Percentiles rank a stretch among this genome's conserved stretches.
Conservation (phyloP, 2,329 filamentous ascomycete species). For the Venturia carpophila region DNA sequence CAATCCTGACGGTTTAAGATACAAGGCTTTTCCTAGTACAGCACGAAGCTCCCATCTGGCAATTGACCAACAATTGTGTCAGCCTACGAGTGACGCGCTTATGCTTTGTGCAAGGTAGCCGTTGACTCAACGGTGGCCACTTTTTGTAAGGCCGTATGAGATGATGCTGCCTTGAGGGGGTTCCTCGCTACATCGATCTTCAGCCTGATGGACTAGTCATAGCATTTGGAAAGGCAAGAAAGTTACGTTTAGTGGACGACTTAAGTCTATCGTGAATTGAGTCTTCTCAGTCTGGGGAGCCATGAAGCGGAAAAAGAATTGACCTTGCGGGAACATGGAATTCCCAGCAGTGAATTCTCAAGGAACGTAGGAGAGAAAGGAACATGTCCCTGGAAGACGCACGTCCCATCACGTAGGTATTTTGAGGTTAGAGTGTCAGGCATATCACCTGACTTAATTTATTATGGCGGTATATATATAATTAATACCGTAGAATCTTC, state of each 20-base stretch:
- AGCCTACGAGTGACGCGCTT: background rate
- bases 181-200: background rate
- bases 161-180: background rate
- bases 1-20: background rate
- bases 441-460: no score
- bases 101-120: background rate
- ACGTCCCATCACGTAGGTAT: background rate
- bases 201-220: background rate
- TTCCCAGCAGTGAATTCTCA: background rate
- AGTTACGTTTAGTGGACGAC: no score
- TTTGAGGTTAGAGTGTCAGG: constrained; percentile 5
- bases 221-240: no score
- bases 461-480: no score
- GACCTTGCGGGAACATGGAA: background rate
- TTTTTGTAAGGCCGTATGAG: constrained; percentile 3
- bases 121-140: background rate
- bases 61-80: background rate
- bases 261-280: no score
- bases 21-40: background rate
- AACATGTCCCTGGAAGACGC: background rate
- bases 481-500: no score
- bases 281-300: background rate
- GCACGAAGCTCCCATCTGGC: background rate
- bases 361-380: background rate
- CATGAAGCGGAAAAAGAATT: background rate